Evolutionary conservation across 1,284 basidiomycete genomes (phyloP), one percentile per base, ranked within the genome.

Genomic region (Ceratobasidium sp.): DNA sequence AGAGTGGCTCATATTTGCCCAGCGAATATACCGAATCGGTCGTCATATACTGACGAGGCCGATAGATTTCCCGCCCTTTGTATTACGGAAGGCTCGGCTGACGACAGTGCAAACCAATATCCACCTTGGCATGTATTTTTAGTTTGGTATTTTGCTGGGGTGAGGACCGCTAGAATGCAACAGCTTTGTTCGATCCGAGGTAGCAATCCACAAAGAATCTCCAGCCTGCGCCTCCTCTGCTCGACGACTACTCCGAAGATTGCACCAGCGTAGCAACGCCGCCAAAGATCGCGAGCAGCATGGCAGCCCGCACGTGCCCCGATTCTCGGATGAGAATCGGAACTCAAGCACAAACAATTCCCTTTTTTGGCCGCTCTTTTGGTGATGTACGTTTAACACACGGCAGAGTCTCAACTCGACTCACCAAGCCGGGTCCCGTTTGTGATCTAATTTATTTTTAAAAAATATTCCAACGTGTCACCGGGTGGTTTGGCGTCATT

Each of bases 21-120:
- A 23, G 21, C 12, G 18, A 46, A 30, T 44, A 46, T 61, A 28
- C 66, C 44, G 56, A 53, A 69, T 69, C 12, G 53, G 53, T 58
- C 53, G 51, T 69, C 66, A 69, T 69, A 12, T 33, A 14, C 46
- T 46, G 67, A 48, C 40, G 4, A 6, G 21, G 14, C 42, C 59
- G 44, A 46, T 61, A 11, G 38, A 59, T 59, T 33, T 40, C 38
- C 30, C 3, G 38, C 40, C 59, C 59, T 61, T 61, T 61, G 59
- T 61, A 61, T 61, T 61, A 23, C 38, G 21, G 40, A 61, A 42
- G 40, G 9, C 53, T 56, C 30, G 30, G 23, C 42, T 46, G 59
- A 61, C 59, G 59, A 61, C 42, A 40, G 40, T 44, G 21, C 59
- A 7, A 44, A 61, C 38, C 21, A 61, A 42, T 40, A 23, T 30